Conservation (phyloP, 371 early-diverging fungal species). For the Umbelopsis sp. region DNA sequence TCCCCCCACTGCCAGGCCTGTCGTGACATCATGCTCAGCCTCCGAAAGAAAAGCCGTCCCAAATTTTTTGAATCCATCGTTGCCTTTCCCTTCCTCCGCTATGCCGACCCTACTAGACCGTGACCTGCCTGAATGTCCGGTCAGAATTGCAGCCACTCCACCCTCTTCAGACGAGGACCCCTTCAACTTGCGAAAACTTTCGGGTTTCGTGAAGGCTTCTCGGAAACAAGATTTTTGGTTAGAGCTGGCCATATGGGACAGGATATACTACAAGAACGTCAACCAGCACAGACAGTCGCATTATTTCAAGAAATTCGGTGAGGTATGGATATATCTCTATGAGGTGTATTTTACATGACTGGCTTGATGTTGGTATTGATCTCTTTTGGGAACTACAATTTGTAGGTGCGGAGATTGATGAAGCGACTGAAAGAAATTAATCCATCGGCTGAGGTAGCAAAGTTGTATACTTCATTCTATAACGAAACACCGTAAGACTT, state of each 20-base stretch:
- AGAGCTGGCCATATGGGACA: conserved; percentile 2
- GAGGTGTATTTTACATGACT: background rate
- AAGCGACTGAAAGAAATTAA: conserved; percentile 2
- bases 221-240: conserved; percentile 14
- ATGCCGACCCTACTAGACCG: background rate
- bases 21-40: conserved; percentile 18
- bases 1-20: background rate
- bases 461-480: background rate
- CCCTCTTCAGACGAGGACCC: background rate
- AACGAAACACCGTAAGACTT: background rate
- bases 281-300: conserved; percentile 13
- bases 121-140: conserved; percentile 1
- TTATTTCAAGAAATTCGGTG: conserved; percentile 8
- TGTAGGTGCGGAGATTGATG: conserved; percentile 8
- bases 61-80: background rate
- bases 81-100: background rate
- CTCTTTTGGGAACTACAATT: background rate
- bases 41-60: conserved; percentile 13
- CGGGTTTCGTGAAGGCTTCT: background rate
- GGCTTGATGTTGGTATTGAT: background rate
- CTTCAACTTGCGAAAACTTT: background rate
- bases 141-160: background rate
- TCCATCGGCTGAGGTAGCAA: background rate
- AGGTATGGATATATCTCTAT: conserved; percentile 1
- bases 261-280: conserved; percentile 16